phyloP scores from a whole-genome alignment of 352 stramenopile genomes.

The Pythium plurisporium region DNA sequence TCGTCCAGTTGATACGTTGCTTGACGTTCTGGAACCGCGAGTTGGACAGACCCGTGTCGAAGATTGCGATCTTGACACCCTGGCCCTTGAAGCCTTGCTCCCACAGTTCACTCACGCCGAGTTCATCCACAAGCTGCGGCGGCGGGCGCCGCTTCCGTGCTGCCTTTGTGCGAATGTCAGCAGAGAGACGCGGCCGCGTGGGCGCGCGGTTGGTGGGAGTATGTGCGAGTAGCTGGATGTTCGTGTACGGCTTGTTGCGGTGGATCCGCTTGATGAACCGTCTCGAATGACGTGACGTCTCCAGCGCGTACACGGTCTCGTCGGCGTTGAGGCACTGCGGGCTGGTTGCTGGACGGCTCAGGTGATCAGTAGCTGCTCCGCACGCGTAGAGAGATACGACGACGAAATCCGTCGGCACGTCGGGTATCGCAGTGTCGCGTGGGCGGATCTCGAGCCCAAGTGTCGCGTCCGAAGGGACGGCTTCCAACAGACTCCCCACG shows the following conservation, averaged over 20 bases:
- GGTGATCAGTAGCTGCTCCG: no score
- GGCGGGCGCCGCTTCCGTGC: slow-evolving; percentile 18
- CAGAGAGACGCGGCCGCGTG: slow-evolving; percentile 9
- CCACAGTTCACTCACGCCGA: slow-evolving; percentile 53
- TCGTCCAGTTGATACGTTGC: slow-evolving; percentile 83
- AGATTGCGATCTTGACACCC: slow-evolving; percentile 80
- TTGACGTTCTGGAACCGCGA: slow-evolving; percentile 56
- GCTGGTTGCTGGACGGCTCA: background rate
- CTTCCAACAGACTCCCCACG: slow-evolving; percentile 5
- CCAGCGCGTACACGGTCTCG: slow-evolving; percentile 14
- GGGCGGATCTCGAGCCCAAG: slow-evolving; percentile 24
- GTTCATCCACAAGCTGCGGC: slow-evolving; percentile 40
- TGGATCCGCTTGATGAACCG: slow-evolving; percentile 28
- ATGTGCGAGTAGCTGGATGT: slow-evolving; percentile 30
- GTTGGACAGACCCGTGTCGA: slow-evolving; percentile 77
- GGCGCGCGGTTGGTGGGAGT: background rate
- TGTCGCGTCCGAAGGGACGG: background rate
- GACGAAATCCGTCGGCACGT: slow-evolving; percentile 62
- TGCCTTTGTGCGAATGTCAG: slow-evolving; percentile 21
- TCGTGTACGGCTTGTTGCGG: slow-evolving; percentile 44
- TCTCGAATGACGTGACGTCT: background rate
- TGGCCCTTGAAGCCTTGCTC: slow-evolving; percentile 57
- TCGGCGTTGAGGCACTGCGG: background rate
- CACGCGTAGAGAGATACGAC: slow-evolving; percentile 49
- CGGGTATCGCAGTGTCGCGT: slow-evolving; percentile 25